These are phyloP conservation scores for Knufia fluminis DNA, from an alignment of 2,329 filamentous ascomycete species.

Conservation along the genomic window DNA sequence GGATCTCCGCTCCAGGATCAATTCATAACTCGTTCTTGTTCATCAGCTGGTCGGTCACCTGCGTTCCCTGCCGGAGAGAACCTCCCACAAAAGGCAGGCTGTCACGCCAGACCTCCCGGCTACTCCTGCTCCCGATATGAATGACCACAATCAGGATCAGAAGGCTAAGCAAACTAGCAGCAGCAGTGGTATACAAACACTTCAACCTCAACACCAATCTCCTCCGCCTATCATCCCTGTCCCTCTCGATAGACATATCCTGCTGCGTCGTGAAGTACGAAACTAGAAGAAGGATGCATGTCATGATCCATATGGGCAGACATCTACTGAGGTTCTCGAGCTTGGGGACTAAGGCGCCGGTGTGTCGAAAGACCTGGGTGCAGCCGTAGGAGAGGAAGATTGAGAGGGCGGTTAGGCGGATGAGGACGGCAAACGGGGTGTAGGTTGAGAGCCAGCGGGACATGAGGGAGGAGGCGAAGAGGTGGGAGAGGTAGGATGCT, in stretches of 20 bases:
- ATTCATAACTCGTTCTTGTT: conserved; percentile 2
- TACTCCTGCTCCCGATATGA: neutral
- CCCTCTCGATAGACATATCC: conserved; percentile 19
- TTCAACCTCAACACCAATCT: conserved; percentile 19
- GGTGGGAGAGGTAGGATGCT: conserved; percentile 21
- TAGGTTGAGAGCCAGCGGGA: conserved; percentile 63
- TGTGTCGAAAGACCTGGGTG: conserved; percentile 18
- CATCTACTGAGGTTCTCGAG: conserved; percentile 18
- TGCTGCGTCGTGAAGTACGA: conserved; percentile 21
- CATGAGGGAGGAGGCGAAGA: conserved; percentile 23
- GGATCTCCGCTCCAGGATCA: too few species aligned
- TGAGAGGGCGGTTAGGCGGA: conserved; percentile 48
- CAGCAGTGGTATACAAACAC: conserved; percentile 20
- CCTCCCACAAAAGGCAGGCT: neutral
- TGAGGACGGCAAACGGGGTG: conserved; percentile 65
- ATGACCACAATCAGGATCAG: conserved; percentile 1
- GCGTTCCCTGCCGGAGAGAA: neutral
- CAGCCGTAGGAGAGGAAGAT: conserved; percentile 20
- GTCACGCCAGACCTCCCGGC: conserved; percentile 1
- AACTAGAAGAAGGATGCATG: conserved; percentile 18
- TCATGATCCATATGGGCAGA: conserved; percentile 19
- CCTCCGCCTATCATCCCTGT: conserved; percentile 18
- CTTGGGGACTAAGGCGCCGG: conserved; percentile 17
- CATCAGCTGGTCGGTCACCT: neutral
- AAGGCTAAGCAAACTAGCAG: conserved; percentile 19